Base-by-base conservation (phyloP, 2,329 filamentous ascomycete genomes). In the Penicillium sp. region DNA sequence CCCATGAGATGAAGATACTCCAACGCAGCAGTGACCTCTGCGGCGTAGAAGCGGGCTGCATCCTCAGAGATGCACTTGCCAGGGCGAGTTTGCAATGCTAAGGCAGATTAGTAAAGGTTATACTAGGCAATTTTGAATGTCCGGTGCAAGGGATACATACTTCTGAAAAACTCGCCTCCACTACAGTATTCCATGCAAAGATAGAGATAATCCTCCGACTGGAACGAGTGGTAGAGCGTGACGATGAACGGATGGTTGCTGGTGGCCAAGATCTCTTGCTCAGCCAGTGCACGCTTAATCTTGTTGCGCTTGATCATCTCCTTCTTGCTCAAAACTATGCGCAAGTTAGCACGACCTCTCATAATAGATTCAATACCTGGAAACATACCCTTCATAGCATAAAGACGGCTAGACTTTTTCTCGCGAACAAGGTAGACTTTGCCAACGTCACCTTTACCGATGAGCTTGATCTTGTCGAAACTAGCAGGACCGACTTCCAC, bases 221-320 rank as follows among this genome's bases (percentile, higher is more conserved):
- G 94, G 82, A 99, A 99, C 0, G 93, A 97, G 77, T 99, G 94
- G 73, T 97, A 99, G 2, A 99, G 81, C 0, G 94, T 99, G 59
- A 99, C 94, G 71, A 99, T 99, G 75, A 99, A 99, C 0, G 94
- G 94, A 69, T 99, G 94, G 67, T 99, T 99, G 81, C 93, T 97
- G 40, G 94, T 99, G 8, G 94, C 94, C 50, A 99, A 81, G 62
- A 99, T 99, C 75, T 99, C 94, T 73, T 97, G 94, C 77, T 99
- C 94, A 36, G 94, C 94, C 64, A 99, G 82, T 13, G 94, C 94
- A 71, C 94, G 87, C 83, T 99, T 99, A 79, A 99, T 99, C 83
- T 99, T 99, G 82, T 99, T 99, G 55, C 94, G 89, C 81, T 99
- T 99, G 77, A 99, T 99, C 94, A 99, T 99, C 76, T 99, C 94